Evolutionary conservation across 352 stramenopile species (phyloP), one percentile per base, ranked within the genome.

Genomic region (Ophiocytium majus): DNA sequence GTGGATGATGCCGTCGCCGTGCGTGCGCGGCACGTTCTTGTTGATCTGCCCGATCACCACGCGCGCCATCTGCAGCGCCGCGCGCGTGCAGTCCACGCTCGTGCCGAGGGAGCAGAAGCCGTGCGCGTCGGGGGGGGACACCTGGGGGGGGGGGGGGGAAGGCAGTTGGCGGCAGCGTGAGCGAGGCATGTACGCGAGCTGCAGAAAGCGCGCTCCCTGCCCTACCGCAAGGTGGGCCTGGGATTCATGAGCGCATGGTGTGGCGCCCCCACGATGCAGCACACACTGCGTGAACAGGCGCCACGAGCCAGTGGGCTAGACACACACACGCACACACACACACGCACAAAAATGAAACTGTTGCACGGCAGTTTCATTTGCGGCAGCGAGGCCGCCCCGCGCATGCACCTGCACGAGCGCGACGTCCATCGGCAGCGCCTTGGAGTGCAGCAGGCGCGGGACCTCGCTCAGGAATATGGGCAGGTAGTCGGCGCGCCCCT

Each of bases 391-490:
- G n/a, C n/a, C n/a, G n/a, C n/a, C n/a, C n/a, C n/a, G n/a, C n/a
- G n/a, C n/a, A n/a, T n/a, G n/a, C 43, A 75, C 82, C 50, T 92
- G 89, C 5, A 91, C 76, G 35, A 91, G 63, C 14, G 89, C 89
- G 0, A 91, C 85, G 80, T 91, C 89, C 35, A 91, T 28, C 31
- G 82, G 85, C 23, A 90, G 43, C 43, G 43, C 43, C 5, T 14
- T 57, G 14, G 5, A 57, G 43, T 57, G 43, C 43, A 57, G 43
- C 5, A 57, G 43, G 43, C 43, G 14, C 14, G 89, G 89, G 31
- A 90, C 90, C 79, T 91, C 87, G 50, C 63, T 84, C 63, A 91
- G 81, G 86, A 91, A 91, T 37, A 91, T 89, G 36, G 89, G 88
- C 14, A 90, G 71, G 79, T 91, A 91, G 43, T 91, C 89, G 28